Conservation (phyloP, 2,329 filamentous ascomycete genomes). For the Monilinia vaccinii-corymbosi region DNA sequence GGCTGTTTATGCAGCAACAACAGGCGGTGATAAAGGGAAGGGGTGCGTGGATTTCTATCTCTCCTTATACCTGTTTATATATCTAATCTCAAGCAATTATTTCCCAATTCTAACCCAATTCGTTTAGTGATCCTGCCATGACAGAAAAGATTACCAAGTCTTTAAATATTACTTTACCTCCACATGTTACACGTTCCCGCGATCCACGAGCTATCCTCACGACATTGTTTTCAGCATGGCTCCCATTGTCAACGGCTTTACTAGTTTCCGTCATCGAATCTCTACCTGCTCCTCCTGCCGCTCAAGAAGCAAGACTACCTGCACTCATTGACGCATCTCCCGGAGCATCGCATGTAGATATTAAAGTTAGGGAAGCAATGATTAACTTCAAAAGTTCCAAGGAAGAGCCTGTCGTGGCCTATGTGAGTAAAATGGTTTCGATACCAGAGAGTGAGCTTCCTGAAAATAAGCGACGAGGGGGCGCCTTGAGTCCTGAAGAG, state of each 20-base stretch:
- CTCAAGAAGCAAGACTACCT: constrained; percentile 73
- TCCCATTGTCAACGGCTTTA: constrained; percentile 85
- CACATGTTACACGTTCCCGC: constrained; percentile 74
- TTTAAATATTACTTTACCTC: constrained; percentile 70
- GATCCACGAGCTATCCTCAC: constrained; percentile 79
- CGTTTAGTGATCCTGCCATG: constrained; percentile 58
- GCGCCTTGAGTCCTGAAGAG: constrained; percentile 77
- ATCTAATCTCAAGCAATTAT: constrained; percentile 15
- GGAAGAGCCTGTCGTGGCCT: constrained; percentile 76
- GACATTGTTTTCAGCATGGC: constrained; percentile 79
- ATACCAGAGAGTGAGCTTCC: constrained; percentile 87
- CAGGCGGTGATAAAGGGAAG: constrained; percentile 70
- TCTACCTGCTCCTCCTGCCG: constrained; percentile 70
- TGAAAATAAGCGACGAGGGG: constrained; percentile 65
- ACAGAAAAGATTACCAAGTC: constrained; percentile 95
- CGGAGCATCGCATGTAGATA: constrained; percentile 61
- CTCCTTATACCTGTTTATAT: constrained; percentile 25
- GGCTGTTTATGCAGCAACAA: constrained; percentile 89
- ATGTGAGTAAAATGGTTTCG: constrained; percentile 97
- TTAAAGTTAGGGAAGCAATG: constrained; percentile 69
- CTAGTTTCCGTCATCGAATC: constrained; percentile 92
- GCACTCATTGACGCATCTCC: constrained; percentile 73
- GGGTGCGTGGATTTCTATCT: constrained; percentile 50
- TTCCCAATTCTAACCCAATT: constrained; percentile 25
- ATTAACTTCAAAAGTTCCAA: constrained; percentile 62